Evolutionary conservation across 2,329 filamentous ascomycete genomes (phyloP).

Genomic region (Trichophyton rubrum): DNA sequence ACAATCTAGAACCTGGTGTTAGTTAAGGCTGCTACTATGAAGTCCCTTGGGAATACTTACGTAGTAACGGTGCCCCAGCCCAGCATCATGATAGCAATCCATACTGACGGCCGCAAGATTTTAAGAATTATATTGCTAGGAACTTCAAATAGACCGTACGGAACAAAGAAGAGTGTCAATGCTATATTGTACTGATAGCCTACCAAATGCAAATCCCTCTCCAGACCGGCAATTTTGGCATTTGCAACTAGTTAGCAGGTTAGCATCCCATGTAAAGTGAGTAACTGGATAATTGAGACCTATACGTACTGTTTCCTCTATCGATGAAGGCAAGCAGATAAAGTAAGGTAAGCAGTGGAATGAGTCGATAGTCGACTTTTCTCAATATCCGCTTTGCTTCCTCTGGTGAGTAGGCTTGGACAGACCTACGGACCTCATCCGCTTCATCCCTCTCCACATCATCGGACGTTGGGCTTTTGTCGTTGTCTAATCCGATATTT

Average conservation of each 20-base stretch:
- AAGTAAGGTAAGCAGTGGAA: slow-evolving; percentile 31
- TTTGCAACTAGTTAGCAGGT: slow-evolving; percentile 22
- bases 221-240: slow-evolving; percentile 24
- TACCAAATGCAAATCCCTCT: slow-evolving; percentile 19
- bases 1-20: slow-evolving; percentile 20
- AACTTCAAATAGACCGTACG: slow-evolving; percentile 30
- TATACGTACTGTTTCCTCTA: slow-evolving; percentile 30
- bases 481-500: background rate
- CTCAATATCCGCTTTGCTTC: slow-evolving; percentile 20
- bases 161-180: slow-evolving; percentile 28
- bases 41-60: background rate
- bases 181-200: slow-evolving; percentile 31
- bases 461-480: background rate
- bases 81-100: slow-evolving; percentile 39
- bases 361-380: slow-evolving; percentile 30
- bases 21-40: background rate
- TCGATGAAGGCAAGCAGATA: slow-evolving; percentile 69
- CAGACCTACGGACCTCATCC: slow-evolving; percentile 5
- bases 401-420: slow-evolving; percentile 10
- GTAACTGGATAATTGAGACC: background rate
- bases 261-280: background rate
- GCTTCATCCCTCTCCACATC: slow-evolving; percentile 7
- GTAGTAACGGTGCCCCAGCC: slow-evolving; percentile 22
- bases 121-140: slow-evolving; percentile 34
- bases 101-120: slow-evolving; percentile 26